Evolutionary conservation across 768 basidiomycete genomes (phyloP), one percentile per base, ranked within the genome.

Genomic region (Mycena filopes): DNA sequence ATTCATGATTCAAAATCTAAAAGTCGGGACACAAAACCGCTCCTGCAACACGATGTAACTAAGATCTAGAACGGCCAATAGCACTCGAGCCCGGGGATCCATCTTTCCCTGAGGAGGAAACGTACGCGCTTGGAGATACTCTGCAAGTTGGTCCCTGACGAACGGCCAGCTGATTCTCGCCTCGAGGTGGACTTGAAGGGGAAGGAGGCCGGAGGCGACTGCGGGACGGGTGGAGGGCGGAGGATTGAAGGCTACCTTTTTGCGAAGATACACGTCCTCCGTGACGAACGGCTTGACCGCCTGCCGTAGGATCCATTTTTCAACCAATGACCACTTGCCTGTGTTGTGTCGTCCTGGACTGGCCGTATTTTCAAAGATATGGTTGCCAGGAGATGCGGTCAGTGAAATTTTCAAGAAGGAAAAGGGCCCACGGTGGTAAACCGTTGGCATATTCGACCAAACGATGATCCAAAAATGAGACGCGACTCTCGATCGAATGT

Each of bases 251-350:
- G 43, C 9, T 0, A 61, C 41, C 38, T 70, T 70, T 33, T 60
- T 62, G 25, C 60, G 65, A 1, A 53, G 46, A 40, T 65, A 70
- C 15, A 70, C 40, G 26, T 70, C 69, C 5, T 70, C 69, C 7
- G 69, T 68, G 31, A 70, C 29, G 69, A 65, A 70, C 6, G 69
- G 69, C 20, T 62, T 50, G 3, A 65, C 69, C 6, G 69, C 69
- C 38, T 70, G 23, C 9, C 69, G 61, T 10, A 70, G 43, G 31
- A 70, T 68, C 69, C 69, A 70, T 41, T 71, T 68, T 25, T 71
- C 70, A 25, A 48, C 31, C 51, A 71, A 10, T 1, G 20, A 26
- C 70, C 70, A 71, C 16, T 62, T 55, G 1, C 55, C 51, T 4
- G 56, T 47, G 7, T 20, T 6, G n/a, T 56, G 33, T 16, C 45